A percentile compares a stretch with the other conserved stretches of the same genome.
Evolutionary conservation across 805 yeast species (phyloP).

Genomic region (Candida verbasci): DNA sequence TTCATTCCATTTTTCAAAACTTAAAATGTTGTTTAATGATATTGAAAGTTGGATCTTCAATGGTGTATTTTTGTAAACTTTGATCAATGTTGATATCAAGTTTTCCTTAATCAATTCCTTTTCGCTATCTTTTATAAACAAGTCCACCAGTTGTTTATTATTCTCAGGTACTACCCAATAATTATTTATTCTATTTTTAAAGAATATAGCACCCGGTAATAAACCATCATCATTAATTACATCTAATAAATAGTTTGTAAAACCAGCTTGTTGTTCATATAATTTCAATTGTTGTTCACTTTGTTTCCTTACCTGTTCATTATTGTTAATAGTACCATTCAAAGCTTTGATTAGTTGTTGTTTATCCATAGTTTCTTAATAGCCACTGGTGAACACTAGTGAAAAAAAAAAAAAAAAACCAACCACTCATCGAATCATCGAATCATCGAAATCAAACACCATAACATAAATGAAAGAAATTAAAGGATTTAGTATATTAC

Average conservation of each 20-base stretch:
- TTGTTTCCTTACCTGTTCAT: slow-evolving; percentile 44
- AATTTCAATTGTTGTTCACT: slow-evolving; percentile 50
- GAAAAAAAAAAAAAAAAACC: slow-evolving; percentile 1
- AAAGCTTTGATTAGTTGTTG: slow-evolving; percentile 46
- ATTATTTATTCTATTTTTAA: slow-evolving; percentile 36
- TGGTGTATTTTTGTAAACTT: slow-evolving; percentile 27
- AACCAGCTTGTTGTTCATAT: slow-evolving; percentile 54
- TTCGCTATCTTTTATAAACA: slow-evolving; percentile 27
- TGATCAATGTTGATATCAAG: slow-evolving; percentile 38
- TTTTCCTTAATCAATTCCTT: slow-evolving; percentile 40
- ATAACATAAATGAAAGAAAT: slow-evolving; percentile 34
- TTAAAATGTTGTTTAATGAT: slow-evolving; percentile 51
- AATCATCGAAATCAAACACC: no score
- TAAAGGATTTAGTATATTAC: slow-evolving; percentile 54
- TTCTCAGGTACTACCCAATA: slow-evolving; percentile 37
- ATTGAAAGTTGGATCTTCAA: slow-evolving; percentile 55
- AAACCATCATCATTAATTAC: slow-evolving; percentile 41
- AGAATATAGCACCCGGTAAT: slow-evolving; percentile 38
- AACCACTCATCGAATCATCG: no score
- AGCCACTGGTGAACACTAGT: no score
- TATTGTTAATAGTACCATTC: slow-evolving; percentile 52
- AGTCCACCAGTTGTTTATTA: slow-evolving; percentile 14
- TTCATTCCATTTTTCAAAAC: slow-evolving; percentile 44
- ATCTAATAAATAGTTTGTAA: slow-evolving; percentile 50
- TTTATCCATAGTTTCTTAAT: no score